Evolutionary conservation across 768 basidiomycete genomes (phyloP).

Genomic region (Pisolithus microcarpus): DNA sequence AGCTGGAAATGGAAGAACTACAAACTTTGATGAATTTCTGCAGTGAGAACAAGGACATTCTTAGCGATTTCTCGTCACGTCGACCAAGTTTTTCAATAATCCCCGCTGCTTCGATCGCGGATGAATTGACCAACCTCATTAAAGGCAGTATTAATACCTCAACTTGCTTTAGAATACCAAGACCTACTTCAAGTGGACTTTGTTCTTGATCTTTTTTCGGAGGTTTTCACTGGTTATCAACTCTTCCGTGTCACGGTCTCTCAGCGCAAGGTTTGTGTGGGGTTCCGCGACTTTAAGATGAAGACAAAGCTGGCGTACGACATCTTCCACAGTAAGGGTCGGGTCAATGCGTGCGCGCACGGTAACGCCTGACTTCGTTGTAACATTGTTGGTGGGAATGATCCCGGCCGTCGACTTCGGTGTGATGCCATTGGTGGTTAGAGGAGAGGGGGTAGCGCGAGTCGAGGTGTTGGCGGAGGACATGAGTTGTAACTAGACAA

Average conservation of each 20-base stretch:
- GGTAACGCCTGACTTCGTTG: slow-evolving; percentile 64
- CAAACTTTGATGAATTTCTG: slow-evolving; percentile 73
- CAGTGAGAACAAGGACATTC: slow-evolving; percentile 66
- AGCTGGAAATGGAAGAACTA: slow-evolving; percentile 1
- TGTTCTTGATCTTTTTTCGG: slow-evolving; percentile 71
- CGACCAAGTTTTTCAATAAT: slow-evolving; percentile 61
- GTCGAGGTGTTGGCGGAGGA: slow-evolving; percentile 24
- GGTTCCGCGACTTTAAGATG: slow-evolving; percentile 76
- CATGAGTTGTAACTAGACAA: slow-evolving; percentile 21
- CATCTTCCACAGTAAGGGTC: slow-evolving; percentile 76
- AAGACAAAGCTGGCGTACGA: slow-evolving; percentile 73
- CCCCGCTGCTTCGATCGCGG: slow-evolving; percentile 71
- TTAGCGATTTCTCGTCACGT: slow-evolving; percentile 54
- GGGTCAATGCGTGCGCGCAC: slow-evolving; percentile 84
- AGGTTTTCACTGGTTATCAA: slow-evolving; percentile 85
- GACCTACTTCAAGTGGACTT: slow-evolving; percentile 70
- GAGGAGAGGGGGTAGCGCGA: slow-evolving; percentile 22
- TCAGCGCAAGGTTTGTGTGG: slow-evolving; percentile 63
- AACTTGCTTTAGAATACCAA: not conserved
- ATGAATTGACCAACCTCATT: slow-evolving; percentile 68
- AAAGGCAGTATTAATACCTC: not conserved
- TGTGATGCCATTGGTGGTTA: slow-evolving; percentile 26
- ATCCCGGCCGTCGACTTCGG: slow-evolving; percentile 40
- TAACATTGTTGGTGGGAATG: slow-evolving; percentile 80
- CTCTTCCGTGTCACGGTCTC: slow-evolving; percentile 72